phyloP scores from a whole-genome alignment of 345 rosid species.

The Erodium maritimum region DNA sequence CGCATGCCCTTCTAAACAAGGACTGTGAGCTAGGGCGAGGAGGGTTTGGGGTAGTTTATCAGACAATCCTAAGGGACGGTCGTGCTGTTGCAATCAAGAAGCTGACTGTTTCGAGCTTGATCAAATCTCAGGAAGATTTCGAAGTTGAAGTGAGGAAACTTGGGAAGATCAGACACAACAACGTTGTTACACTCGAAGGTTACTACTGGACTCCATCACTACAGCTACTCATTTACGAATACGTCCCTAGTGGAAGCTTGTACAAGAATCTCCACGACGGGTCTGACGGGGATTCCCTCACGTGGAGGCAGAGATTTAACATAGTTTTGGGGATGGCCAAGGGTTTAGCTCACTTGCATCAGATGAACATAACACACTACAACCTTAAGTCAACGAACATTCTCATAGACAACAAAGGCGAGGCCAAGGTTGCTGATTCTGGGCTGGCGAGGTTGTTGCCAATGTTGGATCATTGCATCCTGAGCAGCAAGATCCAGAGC shows the following conservation, averaged over 20 bases:
- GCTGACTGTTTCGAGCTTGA: constrained; percentile 62
- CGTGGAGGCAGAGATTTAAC: constrained; percentile 81
- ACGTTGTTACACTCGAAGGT: constrained; percentile 75
- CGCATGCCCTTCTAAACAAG: constrained; percentile 80
- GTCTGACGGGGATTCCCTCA: constrained; percentile 27
- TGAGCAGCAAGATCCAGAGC: constrained; percentile 96
- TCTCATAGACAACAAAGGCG: constrained; percentile 65
- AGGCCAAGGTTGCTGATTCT: constrained; percentile 77
- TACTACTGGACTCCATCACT: constrained; percentile 87
- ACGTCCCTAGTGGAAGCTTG: constrained; percentile 58
- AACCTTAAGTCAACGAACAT: constrained; percentile 88
- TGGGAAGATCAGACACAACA: constrained; percentile 64
- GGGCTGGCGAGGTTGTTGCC: constrained; percentile 82
- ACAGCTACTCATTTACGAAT: constrained; percentile 80
- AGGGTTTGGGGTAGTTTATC: constrained; percentile 92
- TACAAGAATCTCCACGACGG: constrained; percentile 65
- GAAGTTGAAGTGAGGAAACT: constrained; percentile 71
- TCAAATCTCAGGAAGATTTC: constrained; percentile 85
- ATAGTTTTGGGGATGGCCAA: constrained; percentile 80
- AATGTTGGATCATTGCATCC: constrained; percentile 58
- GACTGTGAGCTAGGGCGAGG: constrained; percentile 97
- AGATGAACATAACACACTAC: constrained; percentile 63
- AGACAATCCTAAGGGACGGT: constrained; percentile 60
- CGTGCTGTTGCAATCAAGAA: constrained; percentile 88
- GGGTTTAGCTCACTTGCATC: constrained; percentile 75